Conservation (phyloP, 331 rosid genomes). For the Pyrus hybrid region DNA sequence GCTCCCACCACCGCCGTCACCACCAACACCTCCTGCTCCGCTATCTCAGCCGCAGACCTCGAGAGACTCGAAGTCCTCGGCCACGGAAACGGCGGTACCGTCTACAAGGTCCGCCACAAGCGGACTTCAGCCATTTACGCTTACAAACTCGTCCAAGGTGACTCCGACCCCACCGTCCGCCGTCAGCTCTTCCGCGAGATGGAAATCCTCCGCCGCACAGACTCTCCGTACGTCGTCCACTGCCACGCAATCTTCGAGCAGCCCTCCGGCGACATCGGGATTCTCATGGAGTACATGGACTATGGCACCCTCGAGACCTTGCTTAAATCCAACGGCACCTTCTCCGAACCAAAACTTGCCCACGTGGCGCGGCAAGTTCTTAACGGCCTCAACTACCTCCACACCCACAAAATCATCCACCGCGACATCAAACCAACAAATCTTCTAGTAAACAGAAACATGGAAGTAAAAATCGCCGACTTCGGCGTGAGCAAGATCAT, state of each 20-base stretch:
- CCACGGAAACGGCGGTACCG: constrained; percentile 85
- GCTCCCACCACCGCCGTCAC: neutral
- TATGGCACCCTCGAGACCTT: constrained; percentile 50
- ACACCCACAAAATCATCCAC: constrained; percentile 67
- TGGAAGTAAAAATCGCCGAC: constrained; percentile 74
- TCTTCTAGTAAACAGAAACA: constrained; percentile 42
- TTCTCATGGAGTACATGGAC: constrained; percentile 78
- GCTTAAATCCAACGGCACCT: constrained; percentile 38
- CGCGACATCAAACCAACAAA: constrained; percentile 86
- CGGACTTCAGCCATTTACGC: constrained; percentile 50
- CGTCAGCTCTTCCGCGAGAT: constrained; percentile 63
- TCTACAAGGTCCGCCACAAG: constrained; percentile 79
- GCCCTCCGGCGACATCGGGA: constrained; percentile 73
- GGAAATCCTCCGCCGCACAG: constrained; percentile 80
- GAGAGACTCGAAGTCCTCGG: constrained; percentile 75
- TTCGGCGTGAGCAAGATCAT: constrained; percentile 82
- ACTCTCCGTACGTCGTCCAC: constrained; percentile 58
- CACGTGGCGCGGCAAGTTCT: constrained; percentile 62
- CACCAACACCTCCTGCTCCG: constrained; percentile 1
- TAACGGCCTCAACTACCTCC: constrained; percentile 62
- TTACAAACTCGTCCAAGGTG: constrained; percentile 47
- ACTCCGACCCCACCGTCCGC: constrained; percentile 50
- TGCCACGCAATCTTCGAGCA: constrained; percentile 64
- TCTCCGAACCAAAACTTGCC: constrained; percentile 43
- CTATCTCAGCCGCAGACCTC: constrained; percentile 35